Conservation (phyloP, 495 filamentous ascomycete genomes). For the Penicillium flavigenum region DNA sequence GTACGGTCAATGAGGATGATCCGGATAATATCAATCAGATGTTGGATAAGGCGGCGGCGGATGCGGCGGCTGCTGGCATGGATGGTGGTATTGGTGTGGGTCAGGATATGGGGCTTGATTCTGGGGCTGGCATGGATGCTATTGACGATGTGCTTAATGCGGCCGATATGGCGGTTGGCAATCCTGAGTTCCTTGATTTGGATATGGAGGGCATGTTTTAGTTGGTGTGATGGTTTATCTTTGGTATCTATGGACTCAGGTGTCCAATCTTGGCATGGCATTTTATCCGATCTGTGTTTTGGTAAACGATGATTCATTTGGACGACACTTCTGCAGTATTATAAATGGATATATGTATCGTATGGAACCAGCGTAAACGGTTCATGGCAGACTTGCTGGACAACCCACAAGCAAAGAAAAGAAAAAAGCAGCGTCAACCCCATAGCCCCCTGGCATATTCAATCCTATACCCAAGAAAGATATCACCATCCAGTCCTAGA, state of each 20-base stretch:
- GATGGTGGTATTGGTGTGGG: constrained; percentile 19
- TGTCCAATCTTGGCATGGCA: background rate
- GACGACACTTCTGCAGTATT: background rate
- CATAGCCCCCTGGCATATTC: background rate
- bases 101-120: constrained; percentile 34
- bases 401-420: background rate
- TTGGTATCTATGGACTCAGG: background rate
- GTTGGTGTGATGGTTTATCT: background rate
- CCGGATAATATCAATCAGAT: constrained; percentile 49
- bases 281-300: background rate
- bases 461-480: background rate
- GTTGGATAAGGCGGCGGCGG: constrained; percentile 43
- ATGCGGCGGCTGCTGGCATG: constrained; percentile 28
- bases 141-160: constrained; percentile 51
- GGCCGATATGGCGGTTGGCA: constrained; percentile 48
- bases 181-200: constrained; percentile 51
- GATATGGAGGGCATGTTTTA: constrained; percentile 53
- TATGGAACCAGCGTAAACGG: background rate
- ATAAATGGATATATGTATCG: background rate
- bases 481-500: background rate
- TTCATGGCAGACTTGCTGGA: background rate
- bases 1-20: constrained; percentile 29
- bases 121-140: constrained; percentile 36
- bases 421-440: background rate
- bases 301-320: background rate